A percentile compares a stretch with the other conserved stretches of the same genome.
These are phyloP conservation scores for Corniculantispora saksenae DNA, from an alignment of 2,329 filamentous ascomycete species.

Conservation along the genomic window DNA sequence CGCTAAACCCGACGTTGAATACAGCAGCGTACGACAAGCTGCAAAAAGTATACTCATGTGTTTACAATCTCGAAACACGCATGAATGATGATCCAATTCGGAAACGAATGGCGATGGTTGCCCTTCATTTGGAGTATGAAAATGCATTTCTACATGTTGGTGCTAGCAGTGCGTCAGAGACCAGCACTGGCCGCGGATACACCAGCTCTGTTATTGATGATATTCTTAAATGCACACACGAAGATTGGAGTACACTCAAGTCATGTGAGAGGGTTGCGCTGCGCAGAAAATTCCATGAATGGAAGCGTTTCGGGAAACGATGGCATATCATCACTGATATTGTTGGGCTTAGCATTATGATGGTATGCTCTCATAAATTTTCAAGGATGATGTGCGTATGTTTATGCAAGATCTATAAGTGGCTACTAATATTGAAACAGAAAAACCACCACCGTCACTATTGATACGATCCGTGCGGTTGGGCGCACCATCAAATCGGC, in stretches of 20 bases:
- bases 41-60: neutral
- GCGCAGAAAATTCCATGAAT: slow-evolving; percentile 1
- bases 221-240: slow-evolving; percentile 1
- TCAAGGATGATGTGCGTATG: neutral
- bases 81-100: slow-evolving; percentile 9
- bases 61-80: neutral
- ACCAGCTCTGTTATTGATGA: slow-evolving; percentile 7
- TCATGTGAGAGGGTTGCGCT: neutral
- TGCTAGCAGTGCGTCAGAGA: too few species aligned
- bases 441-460: neutral
- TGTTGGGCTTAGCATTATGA: neutral
- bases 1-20: neutral
- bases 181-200: neutral
- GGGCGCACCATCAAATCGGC: neutral
- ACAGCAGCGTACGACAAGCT: neutral
- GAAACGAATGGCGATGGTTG: slow-evolving; percentile 7
- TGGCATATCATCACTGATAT: neutral
- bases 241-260: neutral
- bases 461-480: neutral
- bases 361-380: neutral
- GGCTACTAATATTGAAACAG: neutral
- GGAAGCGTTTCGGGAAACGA: slow-evolving; percentile 7
- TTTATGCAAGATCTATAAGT: too few species aligned
- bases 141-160: neutral
- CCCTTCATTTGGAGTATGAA: slow-evolving; percentile 12